phyloP scores from a whole-genome alignment of 345 rosid genomes.

The Gossypium arboreum region DNA sequence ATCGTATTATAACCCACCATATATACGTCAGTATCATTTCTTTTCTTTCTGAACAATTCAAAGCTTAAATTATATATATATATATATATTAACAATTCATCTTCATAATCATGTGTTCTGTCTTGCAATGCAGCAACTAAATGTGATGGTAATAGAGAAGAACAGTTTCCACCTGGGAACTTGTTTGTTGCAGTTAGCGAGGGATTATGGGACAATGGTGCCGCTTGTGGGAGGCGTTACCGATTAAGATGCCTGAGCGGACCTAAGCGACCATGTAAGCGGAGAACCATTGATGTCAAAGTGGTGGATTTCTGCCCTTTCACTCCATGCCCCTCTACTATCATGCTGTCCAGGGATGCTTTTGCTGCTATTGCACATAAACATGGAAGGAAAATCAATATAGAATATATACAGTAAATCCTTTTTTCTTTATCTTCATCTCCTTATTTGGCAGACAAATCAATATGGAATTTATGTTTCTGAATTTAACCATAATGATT shows the following conservation, averaged over 20 bases:
- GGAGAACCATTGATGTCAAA: slow-evolving; percentile 26
- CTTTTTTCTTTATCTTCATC: neutral
- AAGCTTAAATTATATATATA: neutral
- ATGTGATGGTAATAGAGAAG: slow-evolving; percentile 26
- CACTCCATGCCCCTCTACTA: slow-evolving; percentile 32
- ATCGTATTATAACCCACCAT: slow-evolving; percentile 23
- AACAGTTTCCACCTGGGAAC: slow-evolving; percentile 28
- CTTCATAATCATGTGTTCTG: neutral
- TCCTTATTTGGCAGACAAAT: neutral
- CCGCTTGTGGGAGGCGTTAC: slow-evolving; percentile 34
- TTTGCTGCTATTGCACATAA: slow-evolving; percentile 21
- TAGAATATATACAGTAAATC: slow-evolving; percentile 34
- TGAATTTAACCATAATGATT: slow-evolving; percentile 9
- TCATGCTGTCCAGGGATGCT: slow-evolving; percentile 27
- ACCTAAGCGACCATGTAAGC: slow-evolving; percentile 22
- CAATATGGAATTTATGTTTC: neutral
- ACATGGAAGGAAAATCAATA: slow-evolving; percentile 24
- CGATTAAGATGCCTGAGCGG: slow-evolving; percentile 36
- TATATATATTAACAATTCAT: neutral
- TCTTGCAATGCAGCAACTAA: slow-evolving; percentile 20
- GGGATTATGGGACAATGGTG: slow-evolving; percentile 37
- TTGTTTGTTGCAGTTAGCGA: slow-evolving; percentile 31
- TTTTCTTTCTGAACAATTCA: neutral
- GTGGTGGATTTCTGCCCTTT: slow-evolving; percentile 36
- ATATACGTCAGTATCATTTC: slow-evolving; percentile 13